phyloP scores from a whole-genome alignment of 352 stramenopile genomes.

The Blastocystis sp. region DNA sequence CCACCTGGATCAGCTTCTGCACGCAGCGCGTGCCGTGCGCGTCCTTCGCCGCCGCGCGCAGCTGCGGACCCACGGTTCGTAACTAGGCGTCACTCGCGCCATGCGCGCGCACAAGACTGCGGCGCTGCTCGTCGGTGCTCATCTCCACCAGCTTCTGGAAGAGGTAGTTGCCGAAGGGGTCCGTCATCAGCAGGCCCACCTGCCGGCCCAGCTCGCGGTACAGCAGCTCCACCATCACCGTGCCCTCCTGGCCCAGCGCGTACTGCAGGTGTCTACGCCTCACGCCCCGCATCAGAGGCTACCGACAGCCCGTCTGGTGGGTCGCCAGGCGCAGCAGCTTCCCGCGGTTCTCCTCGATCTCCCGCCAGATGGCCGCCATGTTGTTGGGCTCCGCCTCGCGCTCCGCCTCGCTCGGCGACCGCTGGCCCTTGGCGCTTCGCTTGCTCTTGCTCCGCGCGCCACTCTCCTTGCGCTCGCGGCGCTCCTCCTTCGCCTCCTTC shows the following conservation, averaged over 20 bases:
- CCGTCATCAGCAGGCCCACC: conserved; percentile 20
- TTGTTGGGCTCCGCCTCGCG: no score
- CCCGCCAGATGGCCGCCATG: no score
- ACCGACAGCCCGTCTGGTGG: no score
- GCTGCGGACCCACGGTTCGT: conserved; percentile 77
- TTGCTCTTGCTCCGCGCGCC: no score
- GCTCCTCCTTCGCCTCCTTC: no score
- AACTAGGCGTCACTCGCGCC: not conserved
- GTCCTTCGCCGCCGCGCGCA: conserved; percentile 92
- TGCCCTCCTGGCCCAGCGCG: conserved; percentile 8
- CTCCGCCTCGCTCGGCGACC: no score
- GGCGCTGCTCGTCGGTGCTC: conserved; percentile 82
- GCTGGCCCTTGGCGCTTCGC: no score
- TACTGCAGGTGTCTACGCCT: conserved; percentile 26
- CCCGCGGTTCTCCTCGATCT: no score
- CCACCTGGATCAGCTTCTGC: conserved; percentile 90
- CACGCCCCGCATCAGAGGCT: no score
- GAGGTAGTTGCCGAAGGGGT: conserved; percentile 87
- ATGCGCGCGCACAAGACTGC: conserved; percentile 79
- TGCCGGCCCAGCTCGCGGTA: not conserved
- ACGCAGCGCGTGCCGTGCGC: conserved; percentile 95
- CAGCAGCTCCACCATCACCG: conserved; percentile 1
- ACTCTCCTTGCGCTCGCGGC: no score
- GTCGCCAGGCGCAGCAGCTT: no score
- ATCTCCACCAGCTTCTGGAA: conserved; percentile 97